phyloP scores from a whole-genome alignment of 1,139 yeast species.

The Pichia kudriavzevii region DNA sequence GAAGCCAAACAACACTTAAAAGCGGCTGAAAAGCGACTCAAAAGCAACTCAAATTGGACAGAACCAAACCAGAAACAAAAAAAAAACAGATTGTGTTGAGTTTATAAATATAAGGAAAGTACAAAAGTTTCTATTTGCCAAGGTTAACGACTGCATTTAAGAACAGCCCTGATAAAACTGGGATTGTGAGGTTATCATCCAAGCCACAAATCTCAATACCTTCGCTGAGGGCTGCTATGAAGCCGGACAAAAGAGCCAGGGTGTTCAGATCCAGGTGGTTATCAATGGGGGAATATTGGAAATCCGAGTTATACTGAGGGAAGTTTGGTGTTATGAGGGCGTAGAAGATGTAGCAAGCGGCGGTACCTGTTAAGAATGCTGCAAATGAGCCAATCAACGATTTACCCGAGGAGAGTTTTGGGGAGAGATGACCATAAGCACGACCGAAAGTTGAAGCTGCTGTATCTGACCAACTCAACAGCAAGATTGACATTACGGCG shows the following conservation, averaged over 20 bases:
- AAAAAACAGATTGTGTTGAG: too few species aligned
- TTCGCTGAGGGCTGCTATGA: constrained; percentile 81
- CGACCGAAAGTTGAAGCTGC: constrained; percentile 95
- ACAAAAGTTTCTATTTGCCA: constrained; percentile 6
- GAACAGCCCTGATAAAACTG: constrained; percentile 36
- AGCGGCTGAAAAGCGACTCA: too few species aligned
- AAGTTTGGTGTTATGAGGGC: constrained; percentile 62
- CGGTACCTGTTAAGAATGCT: constrained; percentile 68
- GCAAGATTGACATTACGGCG: constrained; percentile 61
- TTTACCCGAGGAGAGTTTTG: constrained; percentile 63
- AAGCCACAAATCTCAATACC: constrained; percentile 63
- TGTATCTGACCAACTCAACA: constrained; percentile 95
- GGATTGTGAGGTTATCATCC: constrained; percentile 93
- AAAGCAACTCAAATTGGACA: too few species aligned
- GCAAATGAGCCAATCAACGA: constrained; percentile 87
- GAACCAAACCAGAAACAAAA: too few species aligned
- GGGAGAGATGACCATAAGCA: constrained; percentile 74
- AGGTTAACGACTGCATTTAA: constrained; percentile 9
- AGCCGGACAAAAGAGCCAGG: constrained; percentile 60
- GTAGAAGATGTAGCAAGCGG: constrained; percentile 60
- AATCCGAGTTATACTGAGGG: constrained; percentile 38
- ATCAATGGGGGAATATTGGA: constrained; percentile 55
- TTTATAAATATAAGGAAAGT: too few species aligned
- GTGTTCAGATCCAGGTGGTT: constrained; percentile 47
- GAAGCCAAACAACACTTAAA: too few species aligned